Base-by-base conservation (phyloP, 441 rosid species). In the Pelargonium myrrhifolium region DNA sequence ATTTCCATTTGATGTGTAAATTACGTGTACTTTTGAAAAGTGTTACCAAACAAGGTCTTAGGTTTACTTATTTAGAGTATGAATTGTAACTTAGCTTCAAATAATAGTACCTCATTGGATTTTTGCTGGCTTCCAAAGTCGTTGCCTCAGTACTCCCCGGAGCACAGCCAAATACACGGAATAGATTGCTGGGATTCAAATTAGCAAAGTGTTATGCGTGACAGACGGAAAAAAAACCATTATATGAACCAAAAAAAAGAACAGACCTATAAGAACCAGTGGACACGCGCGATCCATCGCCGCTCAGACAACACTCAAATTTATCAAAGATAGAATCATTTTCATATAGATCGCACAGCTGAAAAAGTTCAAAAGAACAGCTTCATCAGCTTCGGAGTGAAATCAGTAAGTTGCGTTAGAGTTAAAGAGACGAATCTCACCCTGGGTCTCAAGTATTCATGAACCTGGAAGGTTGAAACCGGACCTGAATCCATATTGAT, bases 401-500 rank as follows among this genome's bases (percentile, higher is more conserved):
- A 24, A 12, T 47, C n/a, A 45, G 42, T 21, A 58, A 69, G 43
- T 68, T 58, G 28, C n/a, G 22, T 56, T 49, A 51, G 45, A 20
- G 56, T 28, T 6, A 62, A 12, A 55, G 60, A 40, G 55, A 47
- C 6, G 6, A 47, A 47, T 14, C 37, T 73, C 71, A 88, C 98
- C 97, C 89, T 90, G 42, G 98, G 94, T 83, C 93, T 86, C 73
- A 93, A 78, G 75, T 93, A 72, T 71, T 93, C 98, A 58, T 93
- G 98, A 81, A 93, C 97, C 82, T 86, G 97, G 81, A 90, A 89
- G 64, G 94, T 83, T 74, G 97, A 76, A 58, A 93, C 96, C 20
- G 98, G 98, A 75, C 98, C 89, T 4, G 96, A 84, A 78, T 93
- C 97, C 97, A 93, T n/a, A n/a, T n/a, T n/a, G n/a, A n/a, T 86